Evolutionary conservation across 192 early-diverging fungal genomes (phyloP).

Genomic region (Coemansia sp.): DNA sequence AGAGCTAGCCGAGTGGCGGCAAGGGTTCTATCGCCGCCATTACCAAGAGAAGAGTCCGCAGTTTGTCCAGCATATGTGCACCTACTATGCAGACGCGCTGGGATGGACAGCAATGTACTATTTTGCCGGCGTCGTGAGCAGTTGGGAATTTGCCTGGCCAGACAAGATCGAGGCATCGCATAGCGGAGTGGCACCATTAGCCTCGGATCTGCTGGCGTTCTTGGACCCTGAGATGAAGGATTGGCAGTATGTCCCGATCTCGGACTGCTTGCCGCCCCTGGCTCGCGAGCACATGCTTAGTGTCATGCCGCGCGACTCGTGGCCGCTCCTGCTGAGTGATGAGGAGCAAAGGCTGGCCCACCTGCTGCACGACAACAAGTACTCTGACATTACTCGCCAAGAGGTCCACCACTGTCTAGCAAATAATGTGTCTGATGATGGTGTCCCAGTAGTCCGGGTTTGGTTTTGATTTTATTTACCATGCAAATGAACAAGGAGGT

Average conservation of each 20-base stretch:
- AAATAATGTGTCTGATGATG: neutral
- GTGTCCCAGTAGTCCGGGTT: slow-evolving; percentile 8
- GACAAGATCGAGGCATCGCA: slow-evolving; percentile 9
- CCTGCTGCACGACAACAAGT: slow-evolving; percentile 5
- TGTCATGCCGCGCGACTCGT: slow-evolving; percentile 23
- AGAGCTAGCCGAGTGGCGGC: slow-evolving; percentile 18
- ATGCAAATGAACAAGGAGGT: neutral
- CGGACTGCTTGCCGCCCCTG: slow-evolving; percentile 13
- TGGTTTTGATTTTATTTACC: slow-evolving; percentile 14
- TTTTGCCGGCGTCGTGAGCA: slow-evolving; percentile 23
- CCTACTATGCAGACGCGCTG: slow-evolving; percentile 21
- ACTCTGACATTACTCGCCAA: slow-evolving; percentile 2
- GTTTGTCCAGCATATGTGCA: slow-evolving; percentile 5
- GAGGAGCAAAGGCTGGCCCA: slow-evolving; percentile 8
- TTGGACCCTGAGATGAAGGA: neutral
- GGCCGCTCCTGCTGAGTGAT: neutral
- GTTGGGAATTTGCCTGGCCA: slow-evolving; percentile 44
- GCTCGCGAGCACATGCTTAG: slow-evolving; percentile 33
- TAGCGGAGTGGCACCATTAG: slow-evolving; percentile 15
- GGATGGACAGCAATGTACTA: slow-evolving; percentile 38
- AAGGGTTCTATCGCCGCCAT: slow-evolving; percentile 11
- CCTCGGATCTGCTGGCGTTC: slow-evolving; percentile 22
- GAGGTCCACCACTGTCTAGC: slow-evolving; percentile 7
- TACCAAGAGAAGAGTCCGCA: neutral
- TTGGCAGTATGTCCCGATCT: slow-evolving; percentile 6